Evolutionary conservation across 1,139 yeast genomes (phyloP), one percentile per base, ranked within the genome.

Genomic region (Geotrichum fermentans): DNA sequence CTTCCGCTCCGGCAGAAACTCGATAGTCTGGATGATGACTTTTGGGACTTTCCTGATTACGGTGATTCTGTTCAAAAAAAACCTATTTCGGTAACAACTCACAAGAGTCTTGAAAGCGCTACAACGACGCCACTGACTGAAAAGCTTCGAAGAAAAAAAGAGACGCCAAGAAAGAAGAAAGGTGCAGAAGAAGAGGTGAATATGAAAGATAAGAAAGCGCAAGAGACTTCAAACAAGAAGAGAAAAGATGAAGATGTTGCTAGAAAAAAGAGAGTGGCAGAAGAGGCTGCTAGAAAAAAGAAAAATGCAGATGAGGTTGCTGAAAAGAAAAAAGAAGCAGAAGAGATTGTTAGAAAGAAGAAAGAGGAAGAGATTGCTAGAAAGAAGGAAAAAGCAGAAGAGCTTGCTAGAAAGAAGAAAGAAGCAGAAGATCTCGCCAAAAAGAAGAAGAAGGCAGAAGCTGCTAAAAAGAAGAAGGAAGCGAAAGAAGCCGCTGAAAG

Each of bases 21-120:
- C 4, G 26, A 43, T 4, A 50, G 50, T 28, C 34, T 39, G 28
- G 50, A 50, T 28, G 53, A 50, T 26, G 45, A 43, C n/a, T 50
- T 50, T 26, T 50, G 53, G 53, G 50, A 50, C 30, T 37, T 44
- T 10, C 50, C 51, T 5, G 28, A 36, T 10, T 18, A 42, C 13
- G 41, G 17, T 33, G 11, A 4, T 10, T 24, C 28, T 6, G 28
- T 24, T 24, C 28, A 6, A 24, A 24, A 36, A 10, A 40, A 34
- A 26, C 17, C 21, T 14, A 13, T 17, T 8, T n/a, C n/a, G 26
- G 26, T 18, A 36, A n/a, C n/a, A n/a, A n/a, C n/a, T n/a, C n/a
- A n/a, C 26, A 36, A 36, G 40, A 17, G 10, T 6, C 28, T 6
- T 24, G 8, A 24, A 24, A 24, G 28, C 28, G 8, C 8, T 6